Conservation (phyloP, 352 stramenopile species). For the Globisporangium spinosum region DNA sequence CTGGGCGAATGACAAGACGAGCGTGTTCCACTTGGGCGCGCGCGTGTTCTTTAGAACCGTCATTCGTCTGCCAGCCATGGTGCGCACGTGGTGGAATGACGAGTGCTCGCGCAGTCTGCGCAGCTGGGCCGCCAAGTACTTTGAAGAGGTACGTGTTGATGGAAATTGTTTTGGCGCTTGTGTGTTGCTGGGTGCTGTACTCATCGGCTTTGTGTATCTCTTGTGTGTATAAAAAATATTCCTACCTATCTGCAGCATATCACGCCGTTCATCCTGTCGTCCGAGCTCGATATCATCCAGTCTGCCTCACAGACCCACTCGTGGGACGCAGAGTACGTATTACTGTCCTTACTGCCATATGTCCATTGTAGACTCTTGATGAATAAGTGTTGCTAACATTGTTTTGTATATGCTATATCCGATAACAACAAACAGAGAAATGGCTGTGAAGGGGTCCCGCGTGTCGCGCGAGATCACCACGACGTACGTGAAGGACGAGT, state of each 20-base stretch:
- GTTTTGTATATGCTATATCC: neutral
- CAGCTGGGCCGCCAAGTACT: conserved; percentile 87
- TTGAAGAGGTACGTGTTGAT: conserved; percentile 57
- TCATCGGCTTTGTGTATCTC: neutral
- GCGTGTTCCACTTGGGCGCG: conserved; percentile 49
- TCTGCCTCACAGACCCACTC: conserved; percentile 46
- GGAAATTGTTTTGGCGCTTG: neutral
- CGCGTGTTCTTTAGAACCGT: conserved; percentile 83
- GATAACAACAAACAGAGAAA: conserved; percentile 40
- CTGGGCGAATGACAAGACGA: conserved; percentile 34
- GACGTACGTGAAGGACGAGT: conserved; percentile 93
- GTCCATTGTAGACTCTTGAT: neutral
- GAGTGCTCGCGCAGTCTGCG: conserved; percentile 75
- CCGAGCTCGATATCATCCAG: conserved; percentile 76
- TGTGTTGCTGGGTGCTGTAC: conserved; percentile 2
- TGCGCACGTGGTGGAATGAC: conserved; percentile 90
- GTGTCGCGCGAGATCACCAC: conserved; percentile 89
- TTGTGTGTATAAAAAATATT: conserved; percentile 1
- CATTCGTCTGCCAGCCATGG: conserved; percentile 78
- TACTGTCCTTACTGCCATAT: conserved; percentile 6
- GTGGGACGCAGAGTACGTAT: conserved; percentile 61
- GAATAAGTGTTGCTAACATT: neutral
- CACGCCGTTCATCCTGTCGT: conserved; percentile 70
- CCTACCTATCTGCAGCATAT: conserved; percentile 37
- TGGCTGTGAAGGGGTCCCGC: conserved; percentile 83